Evolutionary conservation across 2,329 filamentous ascomycete species (phyloP).

Genomic region (Cladophialophora bantiana): DNA sequence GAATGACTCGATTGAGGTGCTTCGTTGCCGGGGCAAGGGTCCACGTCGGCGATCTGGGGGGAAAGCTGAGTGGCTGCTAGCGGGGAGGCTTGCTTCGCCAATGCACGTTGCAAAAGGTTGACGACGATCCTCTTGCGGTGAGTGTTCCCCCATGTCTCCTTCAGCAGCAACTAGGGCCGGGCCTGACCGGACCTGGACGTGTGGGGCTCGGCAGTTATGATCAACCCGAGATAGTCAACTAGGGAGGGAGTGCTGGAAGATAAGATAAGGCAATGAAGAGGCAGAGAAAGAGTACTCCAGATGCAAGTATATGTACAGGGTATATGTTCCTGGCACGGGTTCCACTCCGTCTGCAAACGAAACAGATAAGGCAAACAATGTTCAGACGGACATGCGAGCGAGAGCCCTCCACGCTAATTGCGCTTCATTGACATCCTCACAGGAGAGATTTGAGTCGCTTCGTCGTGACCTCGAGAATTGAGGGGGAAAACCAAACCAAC

Average conservation of each 20-base stretch:
- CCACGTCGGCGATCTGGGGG: background rate
- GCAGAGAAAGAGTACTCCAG: background rate
- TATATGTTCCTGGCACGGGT: background rate
- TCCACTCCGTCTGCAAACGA: background rate
- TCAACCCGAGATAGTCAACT: background rate
- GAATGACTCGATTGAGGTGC: too few relatives aligned
- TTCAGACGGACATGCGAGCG: background rate
- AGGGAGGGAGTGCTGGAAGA: background rate
- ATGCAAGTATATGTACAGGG: background rate
- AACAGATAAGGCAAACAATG: background rate
- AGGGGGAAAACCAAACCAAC: background rate
- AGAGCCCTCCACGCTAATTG: background rate
- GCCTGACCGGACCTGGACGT: background rate
- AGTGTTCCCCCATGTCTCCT: background rate
- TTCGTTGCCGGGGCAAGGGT: too few relatives aligned
- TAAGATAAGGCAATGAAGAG: background rate
- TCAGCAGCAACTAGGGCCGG: background rate
- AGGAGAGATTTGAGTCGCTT: background rate
- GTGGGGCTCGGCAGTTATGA: background rate
- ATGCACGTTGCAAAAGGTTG: background rate
- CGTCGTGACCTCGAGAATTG: background rate
- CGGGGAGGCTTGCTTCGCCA: background rate
- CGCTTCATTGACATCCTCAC: background rate
- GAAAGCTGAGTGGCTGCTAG: background rate
- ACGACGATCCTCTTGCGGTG: background rate